Evolutionary conservation across 768 basidiomycete genomes (phyloP), one percentile per base, ranked within the genome.

Genomic region (Mycena pura): DNA sequence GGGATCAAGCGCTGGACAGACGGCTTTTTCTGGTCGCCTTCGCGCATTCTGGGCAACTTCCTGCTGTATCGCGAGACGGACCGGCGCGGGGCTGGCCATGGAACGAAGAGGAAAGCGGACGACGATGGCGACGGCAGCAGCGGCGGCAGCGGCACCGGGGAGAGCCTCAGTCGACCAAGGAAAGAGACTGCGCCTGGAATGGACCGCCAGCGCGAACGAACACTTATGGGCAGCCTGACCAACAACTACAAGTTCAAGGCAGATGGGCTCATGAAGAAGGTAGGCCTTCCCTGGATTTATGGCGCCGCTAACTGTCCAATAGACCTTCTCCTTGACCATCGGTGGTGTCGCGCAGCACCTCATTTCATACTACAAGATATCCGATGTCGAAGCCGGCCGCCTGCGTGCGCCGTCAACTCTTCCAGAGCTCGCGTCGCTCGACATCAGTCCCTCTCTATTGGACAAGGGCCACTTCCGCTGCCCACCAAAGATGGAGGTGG

Each of bases 1-100:
- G 95, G 95, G 25, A 99, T 99, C 79, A 96, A 96, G 79, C 85
- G 96, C 41, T 97, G 95, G 93, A 99, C 96, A 2, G 96, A 99
- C 76, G 95, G 95, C n/a, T 89, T 92, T 72, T 91, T 91, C 72
- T 97, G 96, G 96, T 92, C 90, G 66, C 96, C 96, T 0, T 91
- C 89, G 65, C 82, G 96, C 58, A 97, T 97, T 25, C 79, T 97
- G 59, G 93, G 93, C 68, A 98, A 98, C 74, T 99, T 97, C 72
- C 80, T 99, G 69, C 87, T 96, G 63, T 98, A 98, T 77, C 90
- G 95, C 64, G 93, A 97, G 77, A 94, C 93, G 6, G 93, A 95
- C 74, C 94, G 93, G 76, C 80, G 88, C 50, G 88, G 88, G 19
- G 81, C 85, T 15, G 85, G 87, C 15, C 87, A 88, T 72, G 78